Evolutionary conservation across 495 filamentous ascomycete species (phyloP), one percentile per base, ranked within the genome.

Genomic region (Poronia punctata): DNA sequence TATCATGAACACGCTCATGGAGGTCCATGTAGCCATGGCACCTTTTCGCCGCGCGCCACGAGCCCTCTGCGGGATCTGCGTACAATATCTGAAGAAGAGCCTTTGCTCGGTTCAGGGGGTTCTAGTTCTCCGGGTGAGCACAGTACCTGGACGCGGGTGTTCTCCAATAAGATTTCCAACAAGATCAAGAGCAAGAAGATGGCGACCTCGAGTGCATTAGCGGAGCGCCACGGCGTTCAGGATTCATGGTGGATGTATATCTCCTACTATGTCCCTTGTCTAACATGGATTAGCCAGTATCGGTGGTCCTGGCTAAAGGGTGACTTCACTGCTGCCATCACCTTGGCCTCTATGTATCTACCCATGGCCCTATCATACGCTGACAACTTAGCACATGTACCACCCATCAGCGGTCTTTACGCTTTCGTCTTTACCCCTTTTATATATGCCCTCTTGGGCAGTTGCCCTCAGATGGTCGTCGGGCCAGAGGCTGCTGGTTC

Each of bases 311-410:
- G 81, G 58, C 60, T 97, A 19, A 74, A 81, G 49, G 92, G 93
- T 21, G 92, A 99, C 64, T 68, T 96, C 21, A 70, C 88, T 7
- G 88, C 92, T 9, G 77, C 84, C 31, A 59, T 97, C 38, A 96
- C 92, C 2, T 81, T 99, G 64, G 87, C 90, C 1, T 95, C 88
- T 10, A 88, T 99, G 67, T 99, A 99, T 54, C 85, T 99, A 25
- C 92, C 92, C 18, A 96, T 99, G 90, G 82, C 90, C 0, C 75
- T 99, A 19, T 96, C 89, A 4, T 75, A 88, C 43, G 88, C 90
- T n/a, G 78, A 83, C 19, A 99, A 97, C 59, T 79, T 99, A 26
- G 92, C 82, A 5, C 90, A 97, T 53, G 78, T 95, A 11, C 88
- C 90, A 7, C 82, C 92, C 0, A 87, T 97, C 62, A 88, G 94